phyloP scores from a whole-genome alignment of 805 yeast species.

The Candida xiaguanensis region DNA sequence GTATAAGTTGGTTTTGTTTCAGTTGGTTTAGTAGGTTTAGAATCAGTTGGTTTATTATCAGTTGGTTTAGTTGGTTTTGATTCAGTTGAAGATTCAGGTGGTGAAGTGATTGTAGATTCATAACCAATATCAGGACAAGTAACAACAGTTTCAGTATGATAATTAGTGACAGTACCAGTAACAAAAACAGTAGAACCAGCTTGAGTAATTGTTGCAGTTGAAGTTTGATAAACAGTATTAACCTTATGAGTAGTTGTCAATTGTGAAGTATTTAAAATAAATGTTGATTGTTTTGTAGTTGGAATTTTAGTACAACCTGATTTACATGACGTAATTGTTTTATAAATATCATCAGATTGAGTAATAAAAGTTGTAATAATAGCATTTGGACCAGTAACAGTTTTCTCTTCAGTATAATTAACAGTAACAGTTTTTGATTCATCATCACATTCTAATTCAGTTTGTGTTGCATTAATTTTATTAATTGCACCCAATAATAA shows the following conservation, averaged over 20 bases:
- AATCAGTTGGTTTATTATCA: neutral
- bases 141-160: constrained; percentile 5
- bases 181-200: constrained; percentile 3
- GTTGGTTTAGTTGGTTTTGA: neutral
- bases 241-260: constrained; percentile 1
- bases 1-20: neutral
- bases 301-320: constrained; percentile 5
- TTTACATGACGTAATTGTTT: constrained; percentile 3
- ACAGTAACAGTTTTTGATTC: constrained; percentile 1
- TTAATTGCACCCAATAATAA: neutral
- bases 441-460: neutral
- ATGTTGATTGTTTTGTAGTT: constrained; percentile 2
- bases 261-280: constrained; percentile 5
- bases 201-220: constrained; percentile 3
- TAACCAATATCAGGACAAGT: constrained; percentile 4
- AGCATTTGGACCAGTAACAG: constrained; percentile 7
- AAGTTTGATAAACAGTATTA: neutral
- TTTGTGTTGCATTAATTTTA: neutral
- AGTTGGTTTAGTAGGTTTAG: neutral
- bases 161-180: constrained; percentile 3
- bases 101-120: constrained; percentile 4
- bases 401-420: neutral
- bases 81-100: neutral
- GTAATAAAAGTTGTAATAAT: constrained; percentile 1
- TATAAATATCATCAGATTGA: neutral